Evolutionary conservation across 202 grass and related monocot genomes (phyloP), one percentile per base, ranked within the genome.

Genomic region (Brachypodium distachyon): DNA sequence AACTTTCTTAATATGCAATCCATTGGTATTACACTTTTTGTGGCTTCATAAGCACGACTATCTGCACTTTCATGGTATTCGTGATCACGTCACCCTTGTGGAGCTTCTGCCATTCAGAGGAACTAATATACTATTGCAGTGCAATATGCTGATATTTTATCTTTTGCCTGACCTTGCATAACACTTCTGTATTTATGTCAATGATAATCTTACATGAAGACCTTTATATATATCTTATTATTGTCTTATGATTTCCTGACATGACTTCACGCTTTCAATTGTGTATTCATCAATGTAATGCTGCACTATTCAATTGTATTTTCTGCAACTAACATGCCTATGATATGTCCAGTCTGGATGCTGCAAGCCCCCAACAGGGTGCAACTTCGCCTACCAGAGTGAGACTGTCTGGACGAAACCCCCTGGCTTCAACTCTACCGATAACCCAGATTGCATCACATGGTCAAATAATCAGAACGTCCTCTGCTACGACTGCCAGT

Each of bases 281-380:
- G 39, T 40, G 49, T 70, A 64, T 67, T 61, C 5, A 14, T 23
- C 61, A 42, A 27, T 67, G 25, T 18, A 67, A 18, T 18, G 64
- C 39, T 0, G 14, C 17, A 17, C 25, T 44, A 18, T 26, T 0
- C 7, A 4, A 1, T 37, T 50, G 25, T 34, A 41, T 57, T 64
- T 73, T 55, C 4, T 80, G 12, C 46, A 71, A 53, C 81, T 84
- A 62, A 84, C 57, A 26, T 38, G 40, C 22, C 36, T 64, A 28
- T 38, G 1, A 79, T 55, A 1, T 80, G 61, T 81, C 31, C 85
- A 98, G 96, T 90, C 91, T 16, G 91, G 91, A 48, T 98, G 96
- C 76, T 98, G 96, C 80, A 94, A 92, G 29, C 91, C 96, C 25
- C 96, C 91, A 1, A 95, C 80, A 0, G 89, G 74, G 9, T 98